Evolutionary conservation across 768 basidiomycete genomes (phyloP), one percentile per base, ranked within the genome.

Genomic region (Phylloporus arenicola): DNA sequence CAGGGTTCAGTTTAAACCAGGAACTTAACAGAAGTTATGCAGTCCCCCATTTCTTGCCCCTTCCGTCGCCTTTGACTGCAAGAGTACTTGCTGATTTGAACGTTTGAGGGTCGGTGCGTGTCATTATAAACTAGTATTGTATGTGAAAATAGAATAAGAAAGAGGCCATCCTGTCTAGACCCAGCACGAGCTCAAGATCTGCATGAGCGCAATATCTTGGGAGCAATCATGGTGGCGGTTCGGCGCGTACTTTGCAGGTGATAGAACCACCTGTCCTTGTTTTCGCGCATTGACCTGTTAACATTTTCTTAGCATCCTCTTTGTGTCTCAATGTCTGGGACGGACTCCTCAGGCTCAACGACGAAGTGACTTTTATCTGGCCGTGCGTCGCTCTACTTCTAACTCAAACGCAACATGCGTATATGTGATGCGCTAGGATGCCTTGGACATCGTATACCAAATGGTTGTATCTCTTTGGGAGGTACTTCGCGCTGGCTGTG

Each of bases 391-490:
- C 13, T 2, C 9, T 0, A 27, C 1, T 6, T 31, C 13, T 41
- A 5, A 51, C 17, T 4, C 27, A 17, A 20, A 29, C 22, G 1
- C 8, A 6, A 6, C n/a, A 1, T n/a, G 34, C 8, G 9, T 29
- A 29, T 29, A 6, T 29, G 16, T n/a, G 34, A 22, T 24, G 27
- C 27, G 5, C 9, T 6, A 65, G 64, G 12, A 57, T 60, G 50
- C 30, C 64, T 7, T 7, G 8, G 2, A 46, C 9, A 6, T 52
- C 60, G 3, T 42, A 46, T 24, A 27, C 57, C 37, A 66, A 66
- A 38, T 66, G 62, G 64, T 7, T 67, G n/a, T 65, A 58, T 41
- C 20, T 66, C 16, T 55, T 64, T 40, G 51, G 51, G 4, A 66
- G 51, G 45, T 67, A 60, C 17, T 46, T 53, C 27, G 52, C 47